Evolutionary conservation across 2,329 filamentous ascomycete genomes (phyloP).

Genomic region (Fusarium sambucinum): DNA sequence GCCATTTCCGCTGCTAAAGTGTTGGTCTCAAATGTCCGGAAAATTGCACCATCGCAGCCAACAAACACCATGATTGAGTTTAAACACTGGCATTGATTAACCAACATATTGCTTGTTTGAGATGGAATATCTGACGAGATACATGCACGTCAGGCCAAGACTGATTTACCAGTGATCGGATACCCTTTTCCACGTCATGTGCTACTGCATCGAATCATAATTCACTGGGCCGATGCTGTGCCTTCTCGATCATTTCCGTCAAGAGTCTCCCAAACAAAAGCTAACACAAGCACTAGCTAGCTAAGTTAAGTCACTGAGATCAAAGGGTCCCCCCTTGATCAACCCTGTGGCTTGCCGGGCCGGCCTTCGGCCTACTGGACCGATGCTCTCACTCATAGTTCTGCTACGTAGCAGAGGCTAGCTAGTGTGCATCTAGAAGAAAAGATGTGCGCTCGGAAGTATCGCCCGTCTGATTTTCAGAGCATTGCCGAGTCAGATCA

Average conservation of each 20-base stretch:
- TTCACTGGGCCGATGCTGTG: slow-evolving; percentile 28
- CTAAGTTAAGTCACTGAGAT: slow-evolving; percentile 9
- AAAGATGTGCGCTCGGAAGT: slow-evolving; percentile 21
- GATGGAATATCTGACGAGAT: slow-evolving; percentile 11
- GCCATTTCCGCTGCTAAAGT: slow-evolving; percentile 8
- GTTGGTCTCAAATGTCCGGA: neutral
- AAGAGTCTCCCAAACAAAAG: slow-evolving; percentile 16
- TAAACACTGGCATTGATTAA: slow-evolving; percentile 4
- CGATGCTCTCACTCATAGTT: slow-evolving; percentile 24
- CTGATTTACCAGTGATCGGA: slow-evolving; percentile 2
- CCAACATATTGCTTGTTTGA: slow-evolving; percentile 10
- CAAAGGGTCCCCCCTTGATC: slow-evolving; percentile 18
- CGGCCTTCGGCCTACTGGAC: slow-evolving; percentile 30
- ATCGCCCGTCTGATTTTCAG: slow-evolving; percentile 29
- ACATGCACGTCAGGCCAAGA: slow-evolving; percentile 3
- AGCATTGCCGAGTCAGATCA: slow-evolving; percentile 38
- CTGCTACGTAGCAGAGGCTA: slow-evolving; percentile 1
- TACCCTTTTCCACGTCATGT: slow-evolving; percentile 33
- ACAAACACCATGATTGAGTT: neutral
- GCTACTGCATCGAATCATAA: slow-evolving; percentile 33
- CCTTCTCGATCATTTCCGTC: slow-evolving; percentile 30
- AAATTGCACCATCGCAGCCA: slow-evolving; percentile 14
- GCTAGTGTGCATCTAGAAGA: slow-evolving; percentile 31
- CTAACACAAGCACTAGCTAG: slow-evolving; percentile 13
- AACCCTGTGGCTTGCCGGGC: slow-evolving; percentile 29